Conservation (phyloP, 257 asterid species). For the Capsicum rhomboideum region DNA sequence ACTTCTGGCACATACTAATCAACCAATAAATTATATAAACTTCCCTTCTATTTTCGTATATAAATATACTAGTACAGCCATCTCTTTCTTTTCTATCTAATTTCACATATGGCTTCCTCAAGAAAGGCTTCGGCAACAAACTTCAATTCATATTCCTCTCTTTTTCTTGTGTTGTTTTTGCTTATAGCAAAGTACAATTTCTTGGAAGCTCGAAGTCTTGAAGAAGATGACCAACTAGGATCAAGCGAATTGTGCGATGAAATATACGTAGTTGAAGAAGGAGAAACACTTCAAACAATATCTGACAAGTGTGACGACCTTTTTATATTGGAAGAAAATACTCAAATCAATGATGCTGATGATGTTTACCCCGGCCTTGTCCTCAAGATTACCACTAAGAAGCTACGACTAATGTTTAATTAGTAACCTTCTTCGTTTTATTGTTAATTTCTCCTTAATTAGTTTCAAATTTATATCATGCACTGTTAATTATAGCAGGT, state of each 20-base stretch:
- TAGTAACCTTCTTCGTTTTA: neutral
- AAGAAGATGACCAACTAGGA: neutral
- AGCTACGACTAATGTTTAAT: neutral
- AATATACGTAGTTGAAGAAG: conserved; percentile 20
- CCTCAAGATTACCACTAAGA: neutral
- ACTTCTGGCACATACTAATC: neutral
- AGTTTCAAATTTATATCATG: neutral
- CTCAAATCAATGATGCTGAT: conserved; percentile 19
- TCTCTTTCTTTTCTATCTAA: neutral
- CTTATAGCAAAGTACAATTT: neutral
- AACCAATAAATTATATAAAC: neutral
- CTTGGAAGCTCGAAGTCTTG: neutral
- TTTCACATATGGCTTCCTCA: neutral
- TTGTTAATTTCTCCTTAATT: neutral
- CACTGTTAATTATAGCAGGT: too few species aligned
- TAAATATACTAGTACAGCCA: too few species aligned
- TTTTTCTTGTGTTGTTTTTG: neutral
- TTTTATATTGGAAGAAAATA: conserved; percentile 17
- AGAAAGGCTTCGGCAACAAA: neutral
- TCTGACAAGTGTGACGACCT: conserved; percentile 18
- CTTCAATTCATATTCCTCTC: neutral
- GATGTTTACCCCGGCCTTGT: conserved; percentile 22
- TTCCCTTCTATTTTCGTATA: neutral
- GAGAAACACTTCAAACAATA: conserved; percentile 19
- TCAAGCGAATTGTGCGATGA: conserved; percentile 4